Evolutionary conservation across 768 basidiomycete genomes (phyloP), one percentile per base, ranked within the genome.

Genomic region (Strobilomyces dryophilus): DNA sequence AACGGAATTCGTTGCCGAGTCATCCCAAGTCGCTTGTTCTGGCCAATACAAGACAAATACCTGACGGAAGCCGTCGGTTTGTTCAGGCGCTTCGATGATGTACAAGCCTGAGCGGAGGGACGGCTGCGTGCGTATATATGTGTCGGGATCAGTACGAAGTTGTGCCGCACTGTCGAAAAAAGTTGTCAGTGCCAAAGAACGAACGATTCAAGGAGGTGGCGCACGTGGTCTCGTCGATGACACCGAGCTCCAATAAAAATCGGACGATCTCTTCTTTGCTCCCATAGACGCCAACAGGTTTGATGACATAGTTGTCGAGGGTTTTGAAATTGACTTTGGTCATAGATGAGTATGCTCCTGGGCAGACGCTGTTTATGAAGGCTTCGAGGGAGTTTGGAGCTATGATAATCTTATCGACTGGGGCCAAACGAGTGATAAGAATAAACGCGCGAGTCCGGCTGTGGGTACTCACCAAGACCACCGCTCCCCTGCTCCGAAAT

Each of bases 401-500:
- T 27, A 85, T 85, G 63, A 85, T 78, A 31, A 85, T 76, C 60
- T 85, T 85, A 58, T 83, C 81, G 36, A 83, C 83, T 82, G 54
- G 47, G 45, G 17, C 27, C n/a, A 46, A 9, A 47, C n/a, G 17
- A 21, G 47, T 14, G 1, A 34, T 52, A 10, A 32, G 10, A 36
- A 32, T 9, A 34, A 15, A 6, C 5, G 20, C 2, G 20, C 6
- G 5, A 1, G 27, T 8, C 15, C 14, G 5, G 45, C 8, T 20
- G 11, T 20, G 12, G 43, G 40, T 24, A 9, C 65, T 52, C 56
- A 81, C 82, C 82, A 6, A 82, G 70, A 1, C 81, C 79, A 5
- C 77, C 74, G 34, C 73, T 79, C 1, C 75, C 75, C 43, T 73
- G 68, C 53, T 83, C 82, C 11, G 65, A 73, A 54, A 82, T 76